Evolutionary conservation across 1,139 yeast genomes (phyloP).

Genomic region (Lodderomyces margitis): DNA sequence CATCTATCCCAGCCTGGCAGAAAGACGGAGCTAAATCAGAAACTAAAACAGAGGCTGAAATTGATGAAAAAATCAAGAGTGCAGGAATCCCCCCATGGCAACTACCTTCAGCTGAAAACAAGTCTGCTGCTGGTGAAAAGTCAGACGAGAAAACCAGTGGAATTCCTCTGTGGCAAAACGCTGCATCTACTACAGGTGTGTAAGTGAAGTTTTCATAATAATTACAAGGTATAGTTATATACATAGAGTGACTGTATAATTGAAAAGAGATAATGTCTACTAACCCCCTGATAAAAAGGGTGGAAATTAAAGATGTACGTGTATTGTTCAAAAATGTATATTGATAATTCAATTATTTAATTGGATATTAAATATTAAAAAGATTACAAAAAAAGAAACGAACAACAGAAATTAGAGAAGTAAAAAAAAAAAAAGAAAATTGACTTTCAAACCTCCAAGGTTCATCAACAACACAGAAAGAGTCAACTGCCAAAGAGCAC

Average conservation of each 20-base stretch:
- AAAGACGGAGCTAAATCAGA: conserved; percentile 14
- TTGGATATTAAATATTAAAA: not conserved
- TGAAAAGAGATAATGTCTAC: too few species aligned
- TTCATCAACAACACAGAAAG: not conserved
- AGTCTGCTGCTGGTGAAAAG: conserved; percentile 1
- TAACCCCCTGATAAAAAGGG: too few species aligned
- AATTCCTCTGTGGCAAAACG: conserved; percentile 11
- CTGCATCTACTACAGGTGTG: conserved; percentile 4
- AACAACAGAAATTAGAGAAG: not conserved
- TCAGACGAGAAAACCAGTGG: conserved; percentile 4
- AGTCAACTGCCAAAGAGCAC: not conserved
- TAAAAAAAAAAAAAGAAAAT: conserved; percentile 2
- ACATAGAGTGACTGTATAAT: not conserved
- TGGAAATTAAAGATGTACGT: too few species aligned
- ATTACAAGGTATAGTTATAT: not conserved
- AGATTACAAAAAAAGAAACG: not conserved
- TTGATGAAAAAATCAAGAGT: conserved; percentile 35
- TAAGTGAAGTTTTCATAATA: not conserved
- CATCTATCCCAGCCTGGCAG: conserved; percentile 20
- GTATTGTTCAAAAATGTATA: too few species aligned
- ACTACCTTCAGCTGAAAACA: conserved; percentile 19
- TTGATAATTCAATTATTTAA: not conserved
- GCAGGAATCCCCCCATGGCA: conserved; percentile 53
- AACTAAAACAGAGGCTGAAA: conserved; percentile 28
- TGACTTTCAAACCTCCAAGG: not conserved